Percentiles rank a stretch among this genome's conserved stretches.
phyloP scores from a whole-genome alignment of 345 rosid species.

The Raphanus raphanistrum region DNA sequence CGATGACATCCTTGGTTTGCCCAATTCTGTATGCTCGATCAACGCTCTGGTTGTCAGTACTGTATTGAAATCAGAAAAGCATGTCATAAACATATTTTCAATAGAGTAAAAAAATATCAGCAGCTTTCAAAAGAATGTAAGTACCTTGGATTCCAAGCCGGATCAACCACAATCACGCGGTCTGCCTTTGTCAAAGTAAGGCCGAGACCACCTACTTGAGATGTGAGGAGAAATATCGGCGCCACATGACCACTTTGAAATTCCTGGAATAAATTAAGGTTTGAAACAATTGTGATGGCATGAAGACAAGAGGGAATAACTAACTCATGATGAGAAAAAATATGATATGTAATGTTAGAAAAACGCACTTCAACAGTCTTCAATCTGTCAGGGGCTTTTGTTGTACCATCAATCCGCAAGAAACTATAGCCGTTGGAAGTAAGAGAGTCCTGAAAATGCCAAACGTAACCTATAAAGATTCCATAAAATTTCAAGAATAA shows the following conservation, averaged over 20 bases:
- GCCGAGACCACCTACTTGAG: slow-evolving; percentile 99
- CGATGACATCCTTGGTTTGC: slow-evolving; percentile 87
- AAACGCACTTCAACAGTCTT: slow-evolving; percentile 76
- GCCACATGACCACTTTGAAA: slow-evolving; percentile 80
- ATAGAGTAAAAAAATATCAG: background rate
- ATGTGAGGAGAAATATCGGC: slow-evolving; percentile 88
- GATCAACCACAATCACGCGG: slow-evolving; percentile 54
- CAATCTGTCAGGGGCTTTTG: slow-evolving; percentile 80
- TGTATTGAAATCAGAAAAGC: slow-evolving; percentile 36
- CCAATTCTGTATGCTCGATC: slow-evolving; percentile 99
- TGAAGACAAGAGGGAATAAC: slow-evolving; percentile 23
- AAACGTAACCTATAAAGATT: slow-evolving; percentile 12
- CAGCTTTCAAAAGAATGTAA: background rate
- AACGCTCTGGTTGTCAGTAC: slow-evolving; percentile 97
- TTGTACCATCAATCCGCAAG: slow-evolving; percentile 91
- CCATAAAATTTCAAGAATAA: background rate
- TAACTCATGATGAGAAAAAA: background rate
- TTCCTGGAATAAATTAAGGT: slow-evolving; percentile 49
- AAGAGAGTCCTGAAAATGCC: slow-evolving; percentile 63
- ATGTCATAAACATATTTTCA: background rate
- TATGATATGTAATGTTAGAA: background rate
- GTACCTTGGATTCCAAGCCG: slow-evolving; percentile 7
- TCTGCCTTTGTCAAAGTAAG: slow-evolving; percentile 97
- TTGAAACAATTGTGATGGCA: slow-evolving; percentile 21
- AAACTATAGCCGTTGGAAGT: slow-evolving; percentile 61